A percentile compares a stretch with the other conserved stretches of the same genome.
Evolutionary conservation across 1,284 basidiomycete species (phyloP).

Genomic region (Austroboletus novae-zelandiae): DNA sequence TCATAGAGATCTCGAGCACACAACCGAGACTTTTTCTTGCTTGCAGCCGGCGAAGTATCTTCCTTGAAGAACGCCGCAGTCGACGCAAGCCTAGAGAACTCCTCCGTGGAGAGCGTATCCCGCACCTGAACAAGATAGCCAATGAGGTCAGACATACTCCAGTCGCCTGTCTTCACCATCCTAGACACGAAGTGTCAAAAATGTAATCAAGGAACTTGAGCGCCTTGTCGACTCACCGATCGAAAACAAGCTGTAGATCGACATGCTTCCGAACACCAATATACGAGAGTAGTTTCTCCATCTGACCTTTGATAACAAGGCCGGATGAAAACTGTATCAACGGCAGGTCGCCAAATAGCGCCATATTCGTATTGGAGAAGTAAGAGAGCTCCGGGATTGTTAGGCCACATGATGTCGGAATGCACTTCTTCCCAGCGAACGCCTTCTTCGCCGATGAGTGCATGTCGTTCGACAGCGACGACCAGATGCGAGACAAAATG

Average conservation of each 20-base stretch:
- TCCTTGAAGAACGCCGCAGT: slow-evolving; percentile 85
- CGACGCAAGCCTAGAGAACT: slow-evolving; percentile 70
- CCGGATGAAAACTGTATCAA: slow-evolving; percentile 77
- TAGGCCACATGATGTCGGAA: slow-evolving; percentile 80
- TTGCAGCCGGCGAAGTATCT: slow-evolving; percentile 27
- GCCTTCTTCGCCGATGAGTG: slow-evolving; percentile 58
- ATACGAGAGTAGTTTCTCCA: slow-evolving; percentile 76
- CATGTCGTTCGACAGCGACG: slow-evolving; percentile 56
- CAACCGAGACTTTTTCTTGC: slow-evolving; percentile 45
- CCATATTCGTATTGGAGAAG: slow-evolving; percentile 71
- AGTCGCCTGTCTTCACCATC: slow-evolving; percentile 83
- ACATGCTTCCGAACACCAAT: slow-evolving; percentile 92
- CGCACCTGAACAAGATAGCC: slow-evolving; percentile 89
- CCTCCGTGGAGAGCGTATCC: slow-evolving; percentile 64
- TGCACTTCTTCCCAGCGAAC: slow-evolving; percentile 67
- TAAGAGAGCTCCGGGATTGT: slow-evolving; percentile 78
- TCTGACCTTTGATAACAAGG: slow-evolving; percentile 61
- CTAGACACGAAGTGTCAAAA: slow-evolving; percentile 37
- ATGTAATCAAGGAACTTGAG: background rate
- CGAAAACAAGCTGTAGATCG: slow-evolving; percentile 86
- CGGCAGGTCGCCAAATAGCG: slow-evolving; percentile 87
- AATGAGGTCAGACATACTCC: slow-evolving; percentile 76
- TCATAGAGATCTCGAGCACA: slow-evolving; percentile 82
- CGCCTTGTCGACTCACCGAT: slow-evolving; percentile 47
- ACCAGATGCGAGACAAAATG: slow-evolving; percentile 77